Conservation (phyloP, 2,329 filamentous ascomycete species). For the Fusarium sp. region DNA sequence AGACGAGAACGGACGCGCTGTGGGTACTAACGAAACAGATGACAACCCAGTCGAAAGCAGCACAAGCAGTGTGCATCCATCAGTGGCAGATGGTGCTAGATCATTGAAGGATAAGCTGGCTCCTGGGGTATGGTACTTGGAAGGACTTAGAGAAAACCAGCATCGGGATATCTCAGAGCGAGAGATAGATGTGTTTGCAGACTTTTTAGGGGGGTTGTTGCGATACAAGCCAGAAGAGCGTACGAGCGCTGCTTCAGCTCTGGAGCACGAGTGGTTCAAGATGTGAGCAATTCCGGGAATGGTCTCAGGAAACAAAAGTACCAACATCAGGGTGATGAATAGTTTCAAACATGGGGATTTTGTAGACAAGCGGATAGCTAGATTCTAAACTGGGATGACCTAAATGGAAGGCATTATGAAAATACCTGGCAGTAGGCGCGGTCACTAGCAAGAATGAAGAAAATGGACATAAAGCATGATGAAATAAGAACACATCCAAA, state of each 20-base stretch:
- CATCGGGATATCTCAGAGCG: background rate
- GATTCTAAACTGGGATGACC: no score
- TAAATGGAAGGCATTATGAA: no score
- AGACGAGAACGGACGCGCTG: constrained; percentile 20
- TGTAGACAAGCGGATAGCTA: no score
- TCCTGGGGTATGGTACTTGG: constrained; percentile 10
- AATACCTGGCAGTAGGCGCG: no score
- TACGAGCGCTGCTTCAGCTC: background rate
- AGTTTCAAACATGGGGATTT: no score
- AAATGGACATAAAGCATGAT: no score
- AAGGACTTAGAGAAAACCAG: background rate
- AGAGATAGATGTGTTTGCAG: constrained; percentile 1
- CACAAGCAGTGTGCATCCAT: background rate
- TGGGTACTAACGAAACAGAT: constrained; percentile 14
- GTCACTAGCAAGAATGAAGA: no score
- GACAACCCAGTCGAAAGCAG: background rate
- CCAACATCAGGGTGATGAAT: no score
- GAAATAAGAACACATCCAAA: no score
- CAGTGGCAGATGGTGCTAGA: constrained; percentile 1
- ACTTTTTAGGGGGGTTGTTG: background rate
- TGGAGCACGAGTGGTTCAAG: constrained; percentile 8
- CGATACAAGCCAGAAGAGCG: background rate
- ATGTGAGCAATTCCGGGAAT: background rate
- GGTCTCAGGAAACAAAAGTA: no score
- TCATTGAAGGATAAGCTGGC: constrained; percentile 30